A percentile compares a stretch with the other conserved stretches of the same genome.
phyloP scores from a whole-genome alignment of 106 monocot species.

The Allium fistulosum region DNA sequence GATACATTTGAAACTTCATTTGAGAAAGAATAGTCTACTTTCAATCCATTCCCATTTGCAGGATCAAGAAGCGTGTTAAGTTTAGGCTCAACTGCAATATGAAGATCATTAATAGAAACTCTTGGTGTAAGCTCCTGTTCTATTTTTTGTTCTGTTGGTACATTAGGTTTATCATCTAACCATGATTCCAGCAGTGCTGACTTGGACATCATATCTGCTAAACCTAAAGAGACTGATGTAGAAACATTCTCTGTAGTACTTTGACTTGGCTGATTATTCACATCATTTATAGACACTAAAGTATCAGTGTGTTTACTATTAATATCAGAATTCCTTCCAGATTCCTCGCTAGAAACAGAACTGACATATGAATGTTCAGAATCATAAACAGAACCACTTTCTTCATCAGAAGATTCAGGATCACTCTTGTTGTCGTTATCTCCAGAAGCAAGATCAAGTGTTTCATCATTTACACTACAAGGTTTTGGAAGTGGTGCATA shows the following conservation, averaged over 20 bases:
- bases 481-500: slow-evolving; percentile 86
- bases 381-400: slow-evolving; percentile 45
- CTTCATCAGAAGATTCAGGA: slow-evolving; percentile 49
- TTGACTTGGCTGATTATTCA: slow-evolving; percentile 23
- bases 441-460: slow-evolving; percentile 9
- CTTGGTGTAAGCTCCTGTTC: slow-evolving; percentile 30
- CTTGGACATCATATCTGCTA: slow-evolving; percentile 65
- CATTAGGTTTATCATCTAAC: slow-evolving; percentile 60
- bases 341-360: slow-evolving; percentile 29
- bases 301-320: slow-evolving; percentile 2
- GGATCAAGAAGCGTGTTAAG: slow-evolving; percentile 57
- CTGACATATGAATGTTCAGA: slow-evolving; percentile 35
- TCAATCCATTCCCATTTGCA: slow-evolving; percentile 57
- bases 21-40: slow-evolving; percentile 64
- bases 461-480: slow-evolving; percentile 38
- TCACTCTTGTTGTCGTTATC: slow-evolving; percentile 11
- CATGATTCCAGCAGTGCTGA: slow-evolving; percentile 78
- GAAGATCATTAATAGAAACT: slow-evolving; percentile 75
- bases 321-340: slow-evolving; percentile 18
- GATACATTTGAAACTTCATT: slow-evolving; percentile 50
- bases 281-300: slow-evolving; percentile 5
- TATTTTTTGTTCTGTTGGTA: slow-evolving; percentile 22
- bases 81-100: slow-evolving; percentile 37
- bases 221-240: slow-evolving; percentile 40
- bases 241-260: slow-evolving; percentile 12